Base-by-base conservation (phyloP, 805 yeast genomes). In the Saccharomyces eubayanus region DNA sequence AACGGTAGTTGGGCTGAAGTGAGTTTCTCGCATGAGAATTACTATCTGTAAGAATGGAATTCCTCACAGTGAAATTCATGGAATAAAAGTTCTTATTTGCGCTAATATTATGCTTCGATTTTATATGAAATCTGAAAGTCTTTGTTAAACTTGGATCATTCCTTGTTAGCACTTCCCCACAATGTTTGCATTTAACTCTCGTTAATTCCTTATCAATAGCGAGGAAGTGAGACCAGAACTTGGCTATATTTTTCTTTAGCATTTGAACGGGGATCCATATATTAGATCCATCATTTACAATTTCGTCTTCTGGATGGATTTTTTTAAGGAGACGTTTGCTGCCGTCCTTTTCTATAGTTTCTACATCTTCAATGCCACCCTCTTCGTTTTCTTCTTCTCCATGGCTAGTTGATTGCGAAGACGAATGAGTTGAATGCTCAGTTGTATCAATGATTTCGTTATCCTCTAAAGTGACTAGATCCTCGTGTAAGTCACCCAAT, bases 161-260 rank as follows among this genome's bases (percentile, higher is more conserved):
- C 29, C 48, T 47, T 31, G 41, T 16, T 11, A 59, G 43, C 24
- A 55, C 31, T 28, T 30, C 24, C 10, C 56, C 53, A 24, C 59
- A 53, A 36, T 53, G 53, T 51, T 57, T 58, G 50, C 62, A 59
- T 52, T 54, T 58, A 9, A 43, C 51, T 12, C 28, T 6, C 1
- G 24, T n/a, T 16, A 55, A 31, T 8, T 28, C 16, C 14, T 41
- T 30, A 31, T 59, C 57, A 28, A 49, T 36, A 6, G 49, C 53
- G 2, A 58, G 47, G 16, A 53, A 58, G 48, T 58, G 62, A 5
- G 62, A 53, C 60, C 60, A 57, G 28, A 50, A 52, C 11, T 45
- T 31, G 5, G 52, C 28, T 28, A 27, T 46, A 41, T 46, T 53
- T 20, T 52, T 57, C 8, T 28, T 46, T 5, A 51, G 47, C 20